Evolutionary conservation across 1,284 basidiomycete genomes (phyloP).

Genomic region (Phylloboletellus chloephorus): DNA sequence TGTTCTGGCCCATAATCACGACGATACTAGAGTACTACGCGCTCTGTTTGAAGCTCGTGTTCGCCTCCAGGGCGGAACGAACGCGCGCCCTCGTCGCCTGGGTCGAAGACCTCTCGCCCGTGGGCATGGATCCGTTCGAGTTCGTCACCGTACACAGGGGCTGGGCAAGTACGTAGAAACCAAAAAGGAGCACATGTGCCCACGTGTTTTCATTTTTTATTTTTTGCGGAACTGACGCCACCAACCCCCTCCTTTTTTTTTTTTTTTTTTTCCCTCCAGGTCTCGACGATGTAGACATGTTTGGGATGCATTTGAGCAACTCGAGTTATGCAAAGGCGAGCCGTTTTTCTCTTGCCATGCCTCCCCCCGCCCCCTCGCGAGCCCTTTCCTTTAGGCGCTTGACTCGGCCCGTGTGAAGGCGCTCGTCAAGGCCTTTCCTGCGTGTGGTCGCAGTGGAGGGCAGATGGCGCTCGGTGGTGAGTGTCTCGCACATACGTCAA

Average conservation of each 20-base stretch:
- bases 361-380: not conserved
- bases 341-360: not conserved
- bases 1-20: conserved; percentile 46
- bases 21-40: conserved; percentile 35
- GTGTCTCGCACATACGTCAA: not conserved
- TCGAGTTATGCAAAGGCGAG: conserved; percentile 69
- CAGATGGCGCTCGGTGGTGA: conserved; percentile 68
- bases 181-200: too few relatives aligned
- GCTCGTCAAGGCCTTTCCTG: conserved; percentile 51
- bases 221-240: conserved; percentile 2
- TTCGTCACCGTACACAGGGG: conserved; percentile 36
- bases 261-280: too few relatives aligned
- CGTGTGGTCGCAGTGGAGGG: conserved; percentile 59
- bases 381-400: conserved; percentile 29
- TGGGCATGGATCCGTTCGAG: conserved; percentile 56
- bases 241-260: too few relatives aligned
- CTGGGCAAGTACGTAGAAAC: conserved; percentile 61
- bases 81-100: conserved; percentile 39
- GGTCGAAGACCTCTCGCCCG: conserved; percentile 44
- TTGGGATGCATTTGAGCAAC: conserved; percentile 70
- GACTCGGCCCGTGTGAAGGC: conserved; percentile 42
- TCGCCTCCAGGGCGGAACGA: conserved; percentile 37
- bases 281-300: conserved; percentile 58
- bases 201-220: too few relatives aligned
- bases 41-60: conserved; percentile 37